Conservation (phyloP, 139 green algal genomes). For the Chlamydomonas schloesseri region DNA sequence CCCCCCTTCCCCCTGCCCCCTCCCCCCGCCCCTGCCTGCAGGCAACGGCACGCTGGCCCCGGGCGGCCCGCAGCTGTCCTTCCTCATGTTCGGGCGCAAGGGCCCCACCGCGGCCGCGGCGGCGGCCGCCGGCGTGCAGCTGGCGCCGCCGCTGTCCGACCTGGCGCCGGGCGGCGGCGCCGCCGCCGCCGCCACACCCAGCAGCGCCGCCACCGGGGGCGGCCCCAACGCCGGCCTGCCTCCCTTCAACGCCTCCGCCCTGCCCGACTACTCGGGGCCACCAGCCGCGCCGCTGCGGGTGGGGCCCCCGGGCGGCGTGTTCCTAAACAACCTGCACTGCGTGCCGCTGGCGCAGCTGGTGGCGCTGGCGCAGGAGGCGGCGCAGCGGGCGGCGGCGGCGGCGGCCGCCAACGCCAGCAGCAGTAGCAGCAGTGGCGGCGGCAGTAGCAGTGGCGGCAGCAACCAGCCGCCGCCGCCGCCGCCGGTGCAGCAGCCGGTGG, state of each 20-base stretch:
- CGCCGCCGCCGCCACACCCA: neutral
- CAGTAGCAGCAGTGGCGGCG: neutral
- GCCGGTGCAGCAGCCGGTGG: neutral
- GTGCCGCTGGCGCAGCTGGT: slow-evolving; percentile 11
- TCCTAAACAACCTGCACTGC: slow-evolving; percentile 78
- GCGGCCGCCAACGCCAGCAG: neutral
- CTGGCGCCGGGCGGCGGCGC: no score
- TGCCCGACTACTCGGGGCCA: neutral
- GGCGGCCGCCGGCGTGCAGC: neutral
- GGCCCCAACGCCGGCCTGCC: no score
- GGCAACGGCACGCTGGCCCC: slow-evolving; percentile 35
- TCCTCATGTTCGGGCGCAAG: slow-evolving; percentile 50
- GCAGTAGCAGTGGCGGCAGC: no score
- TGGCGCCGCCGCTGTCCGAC: neutral
- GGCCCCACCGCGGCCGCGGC: neutral
- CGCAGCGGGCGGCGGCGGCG: neutral
- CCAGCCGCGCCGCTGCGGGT: slow-evolving; percentile 57
- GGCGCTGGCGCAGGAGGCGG: neutral
- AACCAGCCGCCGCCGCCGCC: neutral
- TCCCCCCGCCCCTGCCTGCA: neutral
- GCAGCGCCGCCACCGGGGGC: no score
- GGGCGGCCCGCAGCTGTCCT: slow-evolving; percentile 10
- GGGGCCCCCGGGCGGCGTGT: slow-evolving; percentile 30
- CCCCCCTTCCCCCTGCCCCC: neutral
- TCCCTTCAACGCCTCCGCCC: neutral